Evolutionary conservation across 441 rosid species (phyloP).

Genomic region (Corymbia calophylla): DNA sequence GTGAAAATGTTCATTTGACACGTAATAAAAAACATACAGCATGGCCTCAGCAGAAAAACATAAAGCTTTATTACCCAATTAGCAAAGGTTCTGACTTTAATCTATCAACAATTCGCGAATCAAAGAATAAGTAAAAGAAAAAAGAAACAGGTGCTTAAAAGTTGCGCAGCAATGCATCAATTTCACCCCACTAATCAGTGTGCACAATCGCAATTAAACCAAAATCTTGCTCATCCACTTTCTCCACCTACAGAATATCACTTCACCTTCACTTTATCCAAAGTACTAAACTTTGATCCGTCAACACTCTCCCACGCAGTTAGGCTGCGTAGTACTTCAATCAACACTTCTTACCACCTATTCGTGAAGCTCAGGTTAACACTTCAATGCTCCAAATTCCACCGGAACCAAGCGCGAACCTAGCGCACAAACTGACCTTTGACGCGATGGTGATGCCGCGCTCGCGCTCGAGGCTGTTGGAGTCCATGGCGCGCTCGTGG

Average conservation of each 20-base stretch:
- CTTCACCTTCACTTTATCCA: background rate
- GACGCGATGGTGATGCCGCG: constrained; percentile 94
- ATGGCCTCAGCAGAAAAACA: background rate
- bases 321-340: background rate
- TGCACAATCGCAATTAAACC: background rate
- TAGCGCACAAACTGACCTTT: constrained; percentile 32
- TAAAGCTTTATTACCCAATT: background rate
- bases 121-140: background rate
- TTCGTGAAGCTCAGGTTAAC: background rate
- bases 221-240: background rate
- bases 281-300: background rate
- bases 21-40: background rate
- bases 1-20: background rate
- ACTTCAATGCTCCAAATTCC: background rate
- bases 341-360: background rate
- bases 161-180: background rate
- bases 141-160: background rate
- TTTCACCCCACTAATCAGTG: background rate
- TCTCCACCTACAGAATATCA: background rate
- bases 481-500: constrained; percentile 98
- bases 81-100: background rate
- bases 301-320: background rate
- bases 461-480: constrained; percentile 93
- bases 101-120: background rate
- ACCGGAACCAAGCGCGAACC: background rate